Evolutionary conservation across 164 flowering plant species (phyloP).

Genomic region (Taxillus chinensis): DNA sequence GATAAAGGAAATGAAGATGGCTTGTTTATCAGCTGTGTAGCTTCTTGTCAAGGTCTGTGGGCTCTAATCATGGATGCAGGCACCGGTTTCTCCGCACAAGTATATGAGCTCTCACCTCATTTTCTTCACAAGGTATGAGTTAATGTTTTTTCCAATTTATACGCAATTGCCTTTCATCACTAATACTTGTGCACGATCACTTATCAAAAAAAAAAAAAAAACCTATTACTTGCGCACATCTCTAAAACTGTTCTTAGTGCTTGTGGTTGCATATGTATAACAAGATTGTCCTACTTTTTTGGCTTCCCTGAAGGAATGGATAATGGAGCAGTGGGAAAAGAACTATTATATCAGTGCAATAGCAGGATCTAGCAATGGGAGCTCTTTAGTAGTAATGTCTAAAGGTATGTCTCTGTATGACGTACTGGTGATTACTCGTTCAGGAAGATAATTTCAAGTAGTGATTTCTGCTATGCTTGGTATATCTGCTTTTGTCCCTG

Average conservation of each 20-base stretch:
- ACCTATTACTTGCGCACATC: no score
- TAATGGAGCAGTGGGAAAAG: constrained; percentile 80
- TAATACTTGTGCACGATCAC: no score
- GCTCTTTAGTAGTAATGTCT: constrained; percentile 77
- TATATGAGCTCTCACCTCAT: constrained; percentile 34
- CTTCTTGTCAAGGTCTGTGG: constrained; percentile 42
- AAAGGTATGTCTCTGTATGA: constrained; percentile 33
- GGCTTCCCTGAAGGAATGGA: constrained; percentile 41
- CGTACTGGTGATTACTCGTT: background rate
- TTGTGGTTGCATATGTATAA: background rate
- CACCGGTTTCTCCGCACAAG: constrained; percentile 37
- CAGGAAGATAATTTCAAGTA: background rate
- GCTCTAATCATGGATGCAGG: constrained; percentile 57
- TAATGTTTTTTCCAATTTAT: background rate
- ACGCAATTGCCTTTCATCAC: no score
- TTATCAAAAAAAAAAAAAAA: no score
- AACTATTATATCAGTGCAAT: constrained; percentile 61
- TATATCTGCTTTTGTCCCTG: background rate
- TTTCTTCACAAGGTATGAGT: constrained; percentile 39
- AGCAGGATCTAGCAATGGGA: constrained; percentile 62
- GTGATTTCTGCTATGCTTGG: no score
- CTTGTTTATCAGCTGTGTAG: constrained; percentile 38
- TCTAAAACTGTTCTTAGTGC: no score
- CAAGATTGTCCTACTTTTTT: background rate
- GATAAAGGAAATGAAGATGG: constrained; percentile 45